Conservation (phyloP, 306 rosid species). For the Psophocarpus tetragonolobus region DNA sequence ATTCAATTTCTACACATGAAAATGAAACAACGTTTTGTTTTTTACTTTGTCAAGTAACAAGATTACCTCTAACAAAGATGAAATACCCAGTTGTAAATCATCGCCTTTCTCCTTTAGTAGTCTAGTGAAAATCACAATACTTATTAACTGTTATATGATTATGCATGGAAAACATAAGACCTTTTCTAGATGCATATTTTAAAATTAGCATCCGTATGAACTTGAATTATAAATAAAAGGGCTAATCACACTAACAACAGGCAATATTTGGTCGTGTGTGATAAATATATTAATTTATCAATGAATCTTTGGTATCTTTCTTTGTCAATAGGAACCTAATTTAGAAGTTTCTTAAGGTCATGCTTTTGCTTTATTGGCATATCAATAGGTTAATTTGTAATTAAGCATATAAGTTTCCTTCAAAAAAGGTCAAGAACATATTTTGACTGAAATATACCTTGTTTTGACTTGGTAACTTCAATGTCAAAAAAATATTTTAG, state of each 20-base stretch:
- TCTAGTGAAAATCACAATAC: neutral
- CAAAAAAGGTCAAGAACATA: too few species aligned
- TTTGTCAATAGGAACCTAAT: neutral
- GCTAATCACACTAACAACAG: neutral
- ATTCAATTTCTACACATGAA: neutral
- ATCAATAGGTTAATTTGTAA: too few species aligned
- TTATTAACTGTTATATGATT: neutral
- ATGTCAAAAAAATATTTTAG: too few species aligned
- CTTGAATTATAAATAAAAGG: neutral
- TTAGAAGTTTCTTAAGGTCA: too few species aligned
- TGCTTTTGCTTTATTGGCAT: too few species aligned
- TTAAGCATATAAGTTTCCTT: too few species aligned
- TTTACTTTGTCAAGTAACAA: neutral
- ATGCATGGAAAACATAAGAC: neutral
- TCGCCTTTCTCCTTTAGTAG: neutral
- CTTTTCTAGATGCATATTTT: neutral
- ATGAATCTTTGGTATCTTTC: neutral
- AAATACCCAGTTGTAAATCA: neutral
- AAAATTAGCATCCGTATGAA: neutral
- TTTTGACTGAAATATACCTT: too few species aligned
- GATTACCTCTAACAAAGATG: neutral
- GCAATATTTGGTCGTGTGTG: neutral
- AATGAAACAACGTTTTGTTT: neutral
- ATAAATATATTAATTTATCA: neutral
- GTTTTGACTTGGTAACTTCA: too few species aligned